Base-by-base conservation (phyloP, 306 rosid genomes). In the Quercus ilex region DNA sequence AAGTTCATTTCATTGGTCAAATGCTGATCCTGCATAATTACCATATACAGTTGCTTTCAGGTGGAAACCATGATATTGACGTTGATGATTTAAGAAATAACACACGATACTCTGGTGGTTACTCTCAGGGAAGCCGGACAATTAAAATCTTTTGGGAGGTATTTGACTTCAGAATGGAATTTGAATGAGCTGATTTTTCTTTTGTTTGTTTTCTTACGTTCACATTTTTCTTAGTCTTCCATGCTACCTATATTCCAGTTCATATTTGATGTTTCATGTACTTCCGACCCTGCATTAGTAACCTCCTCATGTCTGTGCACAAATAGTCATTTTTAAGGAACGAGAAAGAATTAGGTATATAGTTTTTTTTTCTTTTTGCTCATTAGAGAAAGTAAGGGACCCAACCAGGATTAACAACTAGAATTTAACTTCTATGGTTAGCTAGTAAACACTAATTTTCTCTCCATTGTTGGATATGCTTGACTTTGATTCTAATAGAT, bases 121-220 rank as follows among this genome's bases (percentile, higher is more conserved):
- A 90, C 85, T 89, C 87, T 64, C 97, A 90, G 52, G 91, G 98
- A 74, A 93, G 91, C 88, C 92, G 92, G 49, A 89, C 99, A 5
- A 75, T 95, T 75, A 95, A 87, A 87, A 78, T 90, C 10, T 95
- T 95, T 81, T 95, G 99, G 99, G 98, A 95, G 98, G 98, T 92
- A 95, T 55, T 49, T 69, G 83, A 46, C 56, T 60, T 55, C 78
- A 72, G 41, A 26, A 21, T 79, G 79, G 31, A 26, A 38, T 5
- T 51, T 33, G 72, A 12, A 14, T 59, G 65, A 19, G 72, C 41
- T 65, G 71, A 6, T 57, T 65, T 65, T 15, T 17, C n/a, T 43
- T 75, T 53, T 28, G 35, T 65, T 63, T 41, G 20, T 63, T 12
- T 75, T 75, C 55, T 70, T 49, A 69, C 13, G 26, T 17, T 46